These are phyloP conservation scores for Metschnikowia bowlesiae DNA, from an alignment of 805 yeast species.

Conservation along the genomic window DNA sequence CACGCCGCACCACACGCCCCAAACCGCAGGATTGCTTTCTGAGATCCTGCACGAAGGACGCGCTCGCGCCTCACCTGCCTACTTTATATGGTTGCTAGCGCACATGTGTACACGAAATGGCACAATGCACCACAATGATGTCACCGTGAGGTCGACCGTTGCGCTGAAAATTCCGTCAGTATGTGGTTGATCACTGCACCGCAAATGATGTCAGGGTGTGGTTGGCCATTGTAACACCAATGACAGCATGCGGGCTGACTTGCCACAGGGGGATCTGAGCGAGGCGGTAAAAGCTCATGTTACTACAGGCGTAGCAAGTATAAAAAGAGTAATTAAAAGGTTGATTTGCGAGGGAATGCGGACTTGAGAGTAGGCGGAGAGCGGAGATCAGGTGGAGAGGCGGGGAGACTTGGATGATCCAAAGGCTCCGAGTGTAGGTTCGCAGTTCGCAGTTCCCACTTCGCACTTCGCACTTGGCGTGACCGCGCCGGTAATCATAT, in stretches of 20 bases:
- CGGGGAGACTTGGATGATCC: no score
- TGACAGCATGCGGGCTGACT: no score
- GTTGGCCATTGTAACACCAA: no score
- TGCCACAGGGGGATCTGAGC: no score
- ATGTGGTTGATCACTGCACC: neutral
- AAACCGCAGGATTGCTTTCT: conserved; percentile 4
- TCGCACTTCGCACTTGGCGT: neutral
- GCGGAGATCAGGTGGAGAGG: no score
- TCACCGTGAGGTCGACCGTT: neutral
- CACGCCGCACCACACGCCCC: neutral
- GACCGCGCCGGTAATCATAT: neutral
- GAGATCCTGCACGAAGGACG: neutral
- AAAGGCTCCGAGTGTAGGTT: no score
- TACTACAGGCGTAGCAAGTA: no score
- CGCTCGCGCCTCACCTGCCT: conserved; percentile 2
- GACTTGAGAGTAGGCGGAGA: no score
- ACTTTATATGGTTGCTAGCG: neutral
- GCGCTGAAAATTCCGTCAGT: neutral
- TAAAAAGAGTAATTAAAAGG: no score
- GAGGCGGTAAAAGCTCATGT: no score
- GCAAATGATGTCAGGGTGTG: no score
- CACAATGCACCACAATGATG: neutral
- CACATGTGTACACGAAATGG: neutral
- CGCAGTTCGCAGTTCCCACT: neutral
- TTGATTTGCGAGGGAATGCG: no score